A percentile compares a stretch with the other conserved stretches of the same genome.
phyloP scores from a whole-genome alignment of 2,329 filamentous ascomycete species.

The Massarina eburnea region DNA sequence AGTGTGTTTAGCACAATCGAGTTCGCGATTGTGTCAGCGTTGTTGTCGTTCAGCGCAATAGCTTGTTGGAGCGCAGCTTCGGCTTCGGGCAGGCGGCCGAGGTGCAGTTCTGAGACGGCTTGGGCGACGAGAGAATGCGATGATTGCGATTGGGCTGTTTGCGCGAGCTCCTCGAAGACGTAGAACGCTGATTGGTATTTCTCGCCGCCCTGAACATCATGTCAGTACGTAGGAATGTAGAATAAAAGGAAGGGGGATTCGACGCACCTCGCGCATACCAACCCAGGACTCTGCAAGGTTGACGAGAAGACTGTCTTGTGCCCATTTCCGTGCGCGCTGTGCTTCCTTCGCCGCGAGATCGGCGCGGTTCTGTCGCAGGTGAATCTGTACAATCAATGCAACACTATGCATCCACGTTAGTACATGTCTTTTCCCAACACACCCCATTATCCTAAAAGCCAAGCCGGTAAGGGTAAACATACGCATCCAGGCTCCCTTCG shows the following conservation, averaged over 20 bases:
- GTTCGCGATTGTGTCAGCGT: constrained; percentile 79
- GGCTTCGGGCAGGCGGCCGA: constrained; percentile 85
- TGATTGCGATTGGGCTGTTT: constrained; percentile 78
- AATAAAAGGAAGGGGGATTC: background rate
- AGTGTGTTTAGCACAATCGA: constrained; percentile 77
- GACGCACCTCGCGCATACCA: constrained; percentile 75
- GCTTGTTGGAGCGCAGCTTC: constrained; percentile 84
- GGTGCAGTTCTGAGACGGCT: constrained; percentile 86
- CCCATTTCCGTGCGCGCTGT: constrained; percentile 82
- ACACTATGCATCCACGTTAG: constrained; percentile 56
- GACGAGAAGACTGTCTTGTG: constrained; percentile 89
- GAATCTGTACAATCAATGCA: constrained; percentile 86
- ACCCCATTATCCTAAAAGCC: background rate
- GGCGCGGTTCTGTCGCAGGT: constrained; percentile 86
- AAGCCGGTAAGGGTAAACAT: constrained; percentile 19
- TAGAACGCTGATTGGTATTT: constrained; percentile 97
- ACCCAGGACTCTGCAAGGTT: constrained; percentile 97
- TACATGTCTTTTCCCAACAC: background rate
- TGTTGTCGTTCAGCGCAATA: constrained; percentile 69
- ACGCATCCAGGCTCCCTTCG: constrained; percentile 79
- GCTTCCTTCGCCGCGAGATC: constrained; percentile 93
- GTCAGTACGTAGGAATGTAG: background rate
- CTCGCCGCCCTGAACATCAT: constrained; percentile 72
- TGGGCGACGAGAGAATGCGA: constrained; percentile 78
- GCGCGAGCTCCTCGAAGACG: constrained; percentile 94